Percentiles rank a stretch among this genome's conserved stretches.
Conservation (phyloP, 2,329 filamentous ascomycete genomes). For the Alternaria arborescens region DNA sequence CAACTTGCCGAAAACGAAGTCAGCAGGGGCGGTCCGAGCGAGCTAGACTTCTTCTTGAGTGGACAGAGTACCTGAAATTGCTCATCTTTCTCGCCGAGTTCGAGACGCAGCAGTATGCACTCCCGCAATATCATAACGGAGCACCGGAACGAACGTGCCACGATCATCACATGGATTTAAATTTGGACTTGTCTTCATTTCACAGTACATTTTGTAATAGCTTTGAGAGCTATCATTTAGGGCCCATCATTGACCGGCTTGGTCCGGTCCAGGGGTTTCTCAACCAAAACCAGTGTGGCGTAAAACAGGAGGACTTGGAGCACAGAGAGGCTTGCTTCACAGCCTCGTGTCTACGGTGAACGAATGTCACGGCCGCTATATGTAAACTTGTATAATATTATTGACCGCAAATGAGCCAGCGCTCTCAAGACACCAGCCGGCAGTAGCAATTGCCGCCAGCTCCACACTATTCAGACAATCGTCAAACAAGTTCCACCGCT, state of each 20-base stretch:
- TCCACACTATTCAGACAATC: constrained; percentile 6
- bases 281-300: constrained; percentile 20
- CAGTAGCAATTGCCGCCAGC: constrained; percentile 2
- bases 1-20: constrained; percentile 85
- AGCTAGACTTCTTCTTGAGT: constrained; percentile 79
- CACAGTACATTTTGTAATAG: constrained; percentile 20
- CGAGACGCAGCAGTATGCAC: not conserved
- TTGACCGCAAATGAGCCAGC: constrained; percentile 15
- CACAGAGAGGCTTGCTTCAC: constrained; percentile 10
- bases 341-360: constrained; percentile 18
- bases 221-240: constrained; percentile 20
- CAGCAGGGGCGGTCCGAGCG: constrained; percentile 71
- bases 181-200: constrained; percentile 14
- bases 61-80: constrained; percentile 38
- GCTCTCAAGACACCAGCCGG: constrained; percentile 2
- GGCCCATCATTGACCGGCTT: constrained; percentile 9
- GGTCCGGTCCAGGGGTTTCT: constrained; percentile 5
- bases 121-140: constrained; percentile 7
- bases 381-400: constrained; percentile 32
- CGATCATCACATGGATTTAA: constrained; percentile 3
- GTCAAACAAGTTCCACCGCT: constrained; percentile 3
- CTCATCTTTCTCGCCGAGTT: constrained; percentile 9
- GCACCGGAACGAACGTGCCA: constrained; percentile 6
- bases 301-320: constrained; percentile 11
- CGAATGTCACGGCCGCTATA: constrained; percentile 25